These are phyloP conservation scores for Rhodosporidiobolus odoratus DNA, from an alignment of 768 basidiomycete species.

Conservation along the genomic window DNA sequence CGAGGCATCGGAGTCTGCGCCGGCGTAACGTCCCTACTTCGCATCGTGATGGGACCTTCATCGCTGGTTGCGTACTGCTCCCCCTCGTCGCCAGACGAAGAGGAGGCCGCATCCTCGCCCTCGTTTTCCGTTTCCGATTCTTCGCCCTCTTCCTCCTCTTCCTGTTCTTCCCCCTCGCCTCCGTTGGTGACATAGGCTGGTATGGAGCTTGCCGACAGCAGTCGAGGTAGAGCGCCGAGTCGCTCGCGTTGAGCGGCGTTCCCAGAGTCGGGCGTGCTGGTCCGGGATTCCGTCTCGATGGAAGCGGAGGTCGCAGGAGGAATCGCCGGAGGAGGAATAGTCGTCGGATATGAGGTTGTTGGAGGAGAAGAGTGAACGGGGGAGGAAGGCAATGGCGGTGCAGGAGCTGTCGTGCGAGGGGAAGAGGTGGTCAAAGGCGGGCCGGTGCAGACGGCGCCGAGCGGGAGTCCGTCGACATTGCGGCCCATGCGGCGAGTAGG, in stretches of 20 bases:
- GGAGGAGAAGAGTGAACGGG: too few relatives aligned
- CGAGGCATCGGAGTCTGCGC: slow-evolving; percentile 7
- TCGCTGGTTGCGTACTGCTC: slow-evolving; percentile 21
- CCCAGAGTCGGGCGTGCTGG: not conserved
- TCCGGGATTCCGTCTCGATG: too few relatives aligned
- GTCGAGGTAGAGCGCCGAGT: slow-evolving; percentile 23
- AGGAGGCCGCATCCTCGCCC: not conserved
- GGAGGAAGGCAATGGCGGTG: too few relatives aligned
- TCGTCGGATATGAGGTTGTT: too few relatives aligned
- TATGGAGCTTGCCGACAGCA: slow-evolving; percentile 17
- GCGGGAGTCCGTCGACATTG: slow-evolving; percentile 11
- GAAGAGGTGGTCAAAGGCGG: not conserved
- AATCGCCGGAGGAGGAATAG: not conserved
- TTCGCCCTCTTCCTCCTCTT: slow-evolving; percentile 46
- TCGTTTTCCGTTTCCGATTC: slow-evolving; percentile 44
- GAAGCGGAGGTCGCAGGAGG: too few relatives aligned
- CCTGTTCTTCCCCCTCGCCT: not conserved
- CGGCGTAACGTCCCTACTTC: slow-evolving; percentile 9
- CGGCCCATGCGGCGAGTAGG: slow-evolving; percentile 9
- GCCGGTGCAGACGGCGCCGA: slow-evolving; percentile 7
- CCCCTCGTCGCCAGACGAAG: slow-evolving; percentile 14
- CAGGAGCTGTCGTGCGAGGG: not conserved
- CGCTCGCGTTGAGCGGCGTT: not conserved
- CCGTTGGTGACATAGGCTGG: not conserved
- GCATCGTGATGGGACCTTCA: slow-evolving; percentile 23